phyloP scores from a whole-genome alignment of 2,329 filamentous ascomycete genomes.

The Graphiopsis chlorocephala region DNA sequence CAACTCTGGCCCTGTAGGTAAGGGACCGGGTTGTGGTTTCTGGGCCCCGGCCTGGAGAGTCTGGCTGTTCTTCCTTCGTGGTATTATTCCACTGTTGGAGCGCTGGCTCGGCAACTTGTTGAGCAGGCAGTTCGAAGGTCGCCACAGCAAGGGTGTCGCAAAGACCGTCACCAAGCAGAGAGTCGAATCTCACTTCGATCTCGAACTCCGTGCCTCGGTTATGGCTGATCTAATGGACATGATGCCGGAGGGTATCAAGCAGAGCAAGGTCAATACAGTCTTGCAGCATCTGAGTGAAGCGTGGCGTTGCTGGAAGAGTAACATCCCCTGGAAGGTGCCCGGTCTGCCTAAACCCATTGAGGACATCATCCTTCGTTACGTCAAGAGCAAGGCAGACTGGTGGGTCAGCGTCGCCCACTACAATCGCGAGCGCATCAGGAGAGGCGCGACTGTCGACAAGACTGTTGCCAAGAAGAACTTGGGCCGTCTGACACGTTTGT shows the following conservation, averaged over 20 bases:
- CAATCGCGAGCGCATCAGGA: slow-evolving; percentile 93
- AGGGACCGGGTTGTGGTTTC: slow-evolving; percentile 96
- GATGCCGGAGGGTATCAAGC: slow-evolving; percentile 99
- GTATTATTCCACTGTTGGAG: slow-evolving; percentile 93
- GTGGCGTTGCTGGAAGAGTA: slow-evolving; percentile 99
- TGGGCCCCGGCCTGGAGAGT: slow-evolving; percentile 99
- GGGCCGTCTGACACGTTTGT: slow-evolving; percentile 86
- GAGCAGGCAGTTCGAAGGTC: slow-evolving; percentile 95
- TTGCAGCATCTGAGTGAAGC: slow-evolving; percentile 96
- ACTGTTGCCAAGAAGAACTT: slow-evolving; percentile 99
- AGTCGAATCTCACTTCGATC: slow-evolving; percentile 96
- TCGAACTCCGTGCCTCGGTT: slow-evolving; percentile 93
- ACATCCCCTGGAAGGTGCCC: slow-evolving; percentile 99
- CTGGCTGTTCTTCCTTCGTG: slow-evolving; percentile 98
- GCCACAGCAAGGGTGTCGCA: slow-evolving; percentile 96
- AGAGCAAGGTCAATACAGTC: slow-evolving; percentile 98
- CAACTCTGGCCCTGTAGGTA: slow-evolving; percentile 93
- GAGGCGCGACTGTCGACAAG: slow-evolving; percentile 97
- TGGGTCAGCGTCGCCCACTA: slow-evolving; percentile 99
- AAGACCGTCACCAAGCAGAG: slow-evolving; percentile 99
- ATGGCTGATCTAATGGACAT: slow-evolving; percentile 99
- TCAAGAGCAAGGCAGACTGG: slow-evolving; percentile 99
- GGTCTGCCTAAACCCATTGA: slow-evolving; percentile 95
- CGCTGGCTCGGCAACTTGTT: slow-evolving; percentile 96
- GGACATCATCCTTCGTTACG: slow-evolving; percentile 97